Evolutionary conservation across 495 filamentous ascomycete genomes (phyloP).

Genomic region (Lepidopterella palustris): DNA sequence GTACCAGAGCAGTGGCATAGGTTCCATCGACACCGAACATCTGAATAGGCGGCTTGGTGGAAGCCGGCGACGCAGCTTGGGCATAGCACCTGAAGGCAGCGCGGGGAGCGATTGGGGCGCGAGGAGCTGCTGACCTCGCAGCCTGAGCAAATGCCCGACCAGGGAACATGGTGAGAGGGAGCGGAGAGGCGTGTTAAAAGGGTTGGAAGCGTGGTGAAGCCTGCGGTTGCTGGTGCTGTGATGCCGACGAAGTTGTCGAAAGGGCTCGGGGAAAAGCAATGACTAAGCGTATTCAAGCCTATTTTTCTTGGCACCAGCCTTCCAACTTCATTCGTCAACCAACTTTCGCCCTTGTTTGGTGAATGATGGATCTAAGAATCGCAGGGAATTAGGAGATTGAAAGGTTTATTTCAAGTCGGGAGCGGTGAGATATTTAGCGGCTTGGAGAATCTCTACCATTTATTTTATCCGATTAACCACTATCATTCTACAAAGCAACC

Average conservation of each 20-base stretch:
- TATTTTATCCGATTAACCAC: too few relatives aligned
- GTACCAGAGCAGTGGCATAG: conserved; percentile 96
- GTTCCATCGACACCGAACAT: conserved; percentile 95
- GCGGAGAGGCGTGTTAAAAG: conserved; percentile 26
- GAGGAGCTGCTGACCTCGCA: conserved; percentile 51
- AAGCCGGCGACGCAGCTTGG: conserved; percentile 52
- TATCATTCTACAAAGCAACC: too few relatives aligned
- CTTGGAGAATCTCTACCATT: too few relatives aligned
- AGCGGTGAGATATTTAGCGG: too few relatives aligned
- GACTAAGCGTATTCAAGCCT: not conserved
- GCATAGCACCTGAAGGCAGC: conserved; percentile 60
- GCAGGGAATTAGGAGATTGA: too few relatives aligned
- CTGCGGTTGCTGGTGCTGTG: not conserved
- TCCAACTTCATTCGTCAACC: too few relatives aligned
- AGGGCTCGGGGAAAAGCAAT: not conserved
- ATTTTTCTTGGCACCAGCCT: not conserved
- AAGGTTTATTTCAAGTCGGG: too few relatives aligned
- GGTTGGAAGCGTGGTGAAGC: conserved; percentile 6
- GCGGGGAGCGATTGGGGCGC: conserved; percentile 35
- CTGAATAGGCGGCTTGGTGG: conserved; percentile 70
- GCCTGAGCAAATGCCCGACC: conserved; percentile 54
- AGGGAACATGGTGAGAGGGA: conserved; percentile 52
- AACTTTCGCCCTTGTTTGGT: too few relatives aligned
- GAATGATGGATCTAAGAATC: too few relatives aligned
- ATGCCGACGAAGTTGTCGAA: not conserved